These are phyloP conservation scores for Ormosia semicastrata DNA, from an alignment of 306 rosid species.

Conservation along the genomic window DNA sequence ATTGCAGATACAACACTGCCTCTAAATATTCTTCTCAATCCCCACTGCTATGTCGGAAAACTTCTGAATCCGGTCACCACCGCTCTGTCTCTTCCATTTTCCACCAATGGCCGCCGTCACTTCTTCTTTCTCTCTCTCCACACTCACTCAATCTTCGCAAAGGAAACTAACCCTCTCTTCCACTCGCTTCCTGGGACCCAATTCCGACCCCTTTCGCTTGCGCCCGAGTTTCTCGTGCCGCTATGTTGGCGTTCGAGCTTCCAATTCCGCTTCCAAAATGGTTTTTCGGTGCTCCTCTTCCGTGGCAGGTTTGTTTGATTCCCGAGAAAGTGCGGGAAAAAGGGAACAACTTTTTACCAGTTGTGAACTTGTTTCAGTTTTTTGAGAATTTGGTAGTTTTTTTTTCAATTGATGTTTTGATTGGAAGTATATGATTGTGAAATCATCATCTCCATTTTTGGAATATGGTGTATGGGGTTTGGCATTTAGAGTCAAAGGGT, in stretches of 20 bases:
- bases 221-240: conserved; percentile 40
- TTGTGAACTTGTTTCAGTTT: not conserved
- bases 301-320: conserved; percentile 49
- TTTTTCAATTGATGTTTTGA: not conserved
- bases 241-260: conserved; percentile 38
- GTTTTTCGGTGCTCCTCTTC: conserved; percentile 69
- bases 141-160: conserved; percentile 60
- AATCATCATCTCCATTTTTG: not conserved
- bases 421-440: not conserved
- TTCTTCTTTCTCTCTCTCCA: conserved; percentile 67
- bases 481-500: not conserved
- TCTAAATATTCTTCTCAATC: conserved; percentile 5
- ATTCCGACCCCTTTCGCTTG: conserved; percentile 48
- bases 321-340: not conserved
- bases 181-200: conserved; percentile 46
- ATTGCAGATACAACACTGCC: not conserved
- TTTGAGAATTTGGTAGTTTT: not conserved
- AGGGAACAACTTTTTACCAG: not conserved
- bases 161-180: conserved; percentile 41
- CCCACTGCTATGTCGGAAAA: conserved; percentile 1
- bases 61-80: conserved; percentile 20
- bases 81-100: not conserved
- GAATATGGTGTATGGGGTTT: not conserved
- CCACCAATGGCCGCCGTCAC: conserved; percentile 68
- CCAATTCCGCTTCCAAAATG: conserved; percentile 51